These are phyloP conservation scores for Microcyclosporella mali DNA, from an alignment of 2,329 filamentous ascomycete species.

Conservation along the genomic window DNA sequence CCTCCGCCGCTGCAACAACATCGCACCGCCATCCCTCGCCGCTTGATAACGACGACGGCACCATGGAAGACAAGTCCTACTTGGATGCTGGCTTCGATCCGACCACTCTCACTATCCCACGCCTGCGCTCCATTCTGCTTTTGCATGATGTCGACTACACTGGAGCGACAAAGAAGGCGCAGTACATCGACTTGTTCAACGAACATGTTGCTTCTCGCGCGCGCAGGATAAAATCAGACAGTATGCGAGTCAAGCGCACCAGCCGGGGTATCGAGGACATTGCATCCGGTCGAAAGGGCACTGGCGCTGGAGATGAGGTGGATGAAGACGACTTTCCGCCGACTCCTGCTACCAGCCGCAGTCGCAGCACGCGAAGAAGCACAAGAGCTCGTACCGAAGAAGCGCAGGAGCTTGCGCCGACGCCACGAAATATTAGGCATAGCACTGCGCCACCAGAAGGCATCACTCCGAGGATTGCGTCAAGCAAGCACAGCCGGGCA, in stretches of 20 bases:
- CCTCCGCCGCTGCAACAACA: background rate
- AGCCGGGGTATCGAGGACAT: slow-evolving; percentile 75
- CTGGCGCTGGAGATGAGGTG: slow-evolving; percentile 50
- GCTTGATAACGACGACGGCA: background rate
- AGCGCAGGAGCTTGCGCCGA: slow-evolving; percentile 29
- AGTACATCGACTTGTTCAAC: slow-evolving; percentile 79
- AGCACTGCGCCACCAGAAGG: slow-evolving; percentile 30
- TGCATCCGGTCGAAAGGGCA: slow-evolving; percentile 52
- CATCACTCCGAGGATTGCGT: slow-evolving; percentile 29
- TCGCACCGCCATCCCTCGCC: background rate
- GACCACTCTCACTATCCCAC: slow-evolving; percentile 73
- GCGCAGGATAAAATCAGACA: slow-evolving; percentile 65
- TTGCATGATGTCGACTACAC: slow-evolving; percentile 81
- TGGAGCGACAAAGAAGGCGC: slow-evolving; percentile 82
- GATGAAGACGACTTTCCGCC: slow-evolving; percentile 41
- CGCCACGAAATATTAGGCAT: slow-evolving; percentile 25
- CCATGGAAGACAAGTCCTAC: slow-evolving; percentile 65
- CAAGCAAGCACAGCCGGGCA: slow-evolving; percentile 39
- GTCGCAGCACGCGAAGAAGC: slow-evolving; percentile 24
- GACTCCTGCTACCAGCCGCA: slow-evolving; percentile 22
- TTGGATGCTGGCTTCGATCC: slow-evolving; percentile 84
- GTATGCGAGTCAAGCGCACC: slow-evolving; percentile 74
- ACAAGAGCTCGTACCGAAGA: slow-evolving; percentile 35
- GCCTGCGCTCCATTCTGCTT: slow-evolving; percentile 83
- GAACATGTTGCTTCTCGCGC: slow-evolving; percentile 72